These are phyloP conservation scores for Butyriboletus loyo DNA, from an alignment of 768 basidiomycete species.

Conservation along the genomic window DNA sequence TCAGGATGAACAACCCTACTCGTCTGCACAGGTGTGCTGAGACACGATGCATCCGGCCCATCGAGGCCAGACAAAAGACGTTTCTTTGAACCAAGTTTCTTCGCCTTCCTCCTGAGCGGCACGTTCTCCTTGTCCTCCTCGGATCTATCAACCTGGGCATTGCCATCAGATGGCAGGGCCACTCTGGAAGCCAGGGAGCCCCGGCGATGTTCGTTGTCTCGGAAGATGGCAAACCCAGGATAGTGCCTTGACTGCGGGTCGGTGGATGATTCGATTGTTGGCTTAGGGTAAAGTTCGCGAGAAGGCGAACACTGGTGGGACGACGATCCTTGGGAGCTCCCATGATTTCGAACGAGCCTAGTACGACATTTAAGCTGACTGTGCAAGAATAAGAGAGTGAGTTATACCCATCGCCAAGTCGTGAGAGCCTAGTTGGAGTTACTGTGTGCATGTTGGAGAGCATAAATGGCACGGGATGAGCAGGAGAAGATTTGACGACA, in stretches of 20 bases:
- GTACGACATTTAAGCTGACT: constrained; percentile 35
- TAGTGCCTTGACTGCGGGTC: constrained; percentile 61
- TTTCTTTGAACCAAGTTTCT: constrained; percentile 36
- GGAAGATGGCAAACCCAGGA: constrained; percentile 62
- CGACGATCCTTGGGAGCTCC: constrained; percentile 8
- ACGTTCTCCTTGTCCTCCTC: constrained; percentile 62
- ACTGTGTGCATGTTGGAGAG: constrained; percentile 15
- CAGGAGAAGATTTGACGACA: constrained; percentile 15
- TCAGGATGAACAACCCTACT: constrained; percentile 8
- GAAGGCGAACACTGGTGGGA: constrained; percentile 12
- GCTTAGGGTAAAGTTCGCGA: constrained; percentile 22
- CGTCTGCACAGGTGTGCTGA: constrained; percentile 1
- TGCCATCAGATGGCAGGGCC: constrained; percentile 1
- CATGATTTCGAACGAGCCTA: constrained; percentile 14
- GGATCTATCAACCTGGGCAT: constrained; percentile 9
- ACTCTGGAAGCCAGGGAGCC: not conserved
- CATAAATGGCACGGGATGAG: constrained; percentile 30
- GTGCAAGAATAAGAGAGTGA: constrained; percentile 22
- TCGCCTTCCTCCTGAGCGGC: constrained; percentile 44
- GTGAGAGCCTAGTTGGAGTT: constrained; percentile 35
- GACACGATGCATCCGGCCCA: constrained; percentile 1
- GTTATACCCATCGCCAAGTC: constrained; percentile 30
- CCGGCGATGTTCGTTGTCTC: constrained; percentile 35
- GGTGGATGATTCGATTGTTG: constrained; percentile 38
- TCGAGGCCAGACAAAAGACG: constrained; percentile 7